Conservation (phyloP, 495 filamentous ascomycete genomes). For the Amphirosellinia nigrospora region DNA sequence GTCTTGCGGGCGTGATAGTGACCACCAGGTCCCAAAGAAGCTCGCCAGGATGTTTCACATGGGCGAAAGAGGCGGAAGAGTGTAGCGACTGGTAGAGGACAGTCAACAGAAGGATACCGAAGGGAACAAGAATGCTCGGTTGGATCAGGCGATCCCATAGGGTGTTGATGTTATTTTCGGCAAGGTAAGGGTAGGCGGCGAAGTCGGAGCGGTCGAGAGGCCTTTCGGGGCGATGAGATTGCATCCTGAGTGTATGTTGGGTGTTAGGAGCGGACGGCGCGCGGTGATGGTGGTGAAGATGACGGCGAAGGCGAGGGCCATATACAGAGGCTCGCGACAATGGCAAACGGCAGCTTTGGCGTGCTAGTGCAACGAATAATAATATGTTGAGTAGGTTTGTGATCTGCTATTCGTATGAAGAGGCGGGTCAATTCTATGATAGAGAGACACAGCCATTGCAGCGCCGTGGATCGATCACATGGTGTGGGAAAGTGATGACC, state of each 20-base stretch:
- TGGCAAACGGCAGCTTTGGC: not conserved
- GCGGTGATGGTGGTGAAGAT: not conserved
- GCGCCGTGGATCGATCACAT: slow-evolving; percentile 11
- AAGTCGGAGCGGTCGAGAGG: slow-evolving; percentile 31
- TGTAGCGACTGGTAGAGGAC: slow-evolving; percentile 51
- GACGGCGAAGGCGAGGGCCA: not conserved
- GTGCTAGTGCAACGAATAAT: not conserved
- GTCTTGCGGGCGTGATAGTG: slow-evolving; percentile 61
- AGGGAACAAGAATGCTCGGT: slow-evolving; percentile 45
- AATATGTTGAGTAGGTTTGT: not conserved
- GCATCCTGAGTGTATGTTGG: slow-evolving; percentile 33
- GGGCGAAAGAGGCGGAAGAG: slow-evolving; percentile 33
- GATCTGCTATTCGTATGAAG: not conserved
- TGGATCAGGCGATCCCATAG: slow-evolving; percentile 41
- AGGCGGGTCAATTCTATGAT: not conserved
- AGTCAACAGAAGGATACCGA: slow-evolving; percentile 47
- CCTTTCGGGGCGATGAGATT: slow-evolving; percentile 33
- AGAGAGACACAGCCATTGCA: slow-evolving; percentile 19
- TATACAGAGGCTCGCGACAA: slow-evolving; percentile 1
- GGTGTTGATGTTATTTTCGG: slow-evolving; percentile 12
- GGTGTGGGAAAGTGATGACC: slow-evolving; percentile 1
- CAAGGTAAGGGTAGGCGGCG: slow-evolving; percentile 30
- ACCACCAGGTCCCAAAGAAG: slow-evolving; percentile 71
- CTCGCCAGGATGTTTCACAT: slow-evolving; percentile 45
- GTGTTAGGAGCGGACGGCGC: not conserved